Evolutionary conservation across 2,329 filamentous ascomycete genomes (phyloP).

Genomic region (Xylaria sp.): DNA sequence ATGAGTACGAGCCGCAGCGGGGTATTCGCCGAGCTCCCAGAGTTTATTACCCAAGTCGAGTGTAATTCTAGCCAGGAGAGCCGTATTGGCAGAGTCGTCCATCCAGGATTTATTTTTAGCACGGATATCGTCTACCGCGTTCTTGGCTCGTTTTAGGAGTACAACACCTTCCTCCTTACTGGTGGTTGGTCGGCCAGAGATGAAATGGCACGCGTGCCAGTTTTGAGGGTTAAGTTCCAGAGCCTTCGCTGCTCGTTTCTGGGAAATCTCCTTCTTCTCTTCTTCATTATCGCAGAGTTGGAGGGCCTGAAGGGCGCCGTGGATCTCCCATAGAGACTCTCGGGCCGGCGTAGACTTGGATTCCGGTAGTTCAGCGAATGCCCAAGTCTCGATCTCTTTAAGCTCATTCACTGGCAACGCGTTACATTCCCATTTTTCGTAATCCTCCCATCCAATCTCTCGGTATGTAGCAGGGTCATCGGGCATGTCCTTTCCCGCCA

Average conservation of each 20-base stretch:
- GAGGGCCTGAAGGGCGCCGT: constrained; percentile 46
- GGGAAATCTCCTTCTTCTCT: constrained; percentile 42
- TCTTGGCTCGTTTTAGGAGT: constrained; percentile 45
- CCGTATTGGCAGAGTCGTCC: constrained; percentile 41
- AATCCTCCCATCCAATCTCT: constrained; percentile 20
- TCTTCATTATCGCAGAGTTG: constrained; percentile 44
- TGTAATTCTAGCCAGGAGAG: constrained; percentile 48
- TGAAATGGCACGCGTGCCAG: constrained; percentile 49
- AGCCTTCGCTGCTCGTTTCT: constrained; percentile 43
- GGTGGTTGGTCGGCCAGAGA: constrained; percentile 44
- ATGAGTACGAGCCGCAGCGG: constrained; percentile 43
- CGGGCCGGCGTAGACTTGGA: constrained; percentile 38
- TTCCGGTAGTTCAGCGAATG: constrained; percentile 36
- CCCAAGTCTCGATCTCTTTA: constrained; percentile 46
- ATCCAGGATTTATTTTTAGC: constrained; percentile 40
- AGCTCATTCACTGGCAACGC: constrained; percentile 41
- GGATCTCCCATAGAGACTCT: constrained; percentile 49
- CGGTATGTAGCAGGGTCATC: constrained; percentile 39
- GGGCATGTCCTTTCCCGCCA: constrained; percentile 44
- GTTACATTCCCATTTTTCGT: constrained; percentile 39
- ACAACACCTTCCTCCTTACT: constrained; percentile 43
- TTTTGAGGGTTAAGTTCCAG: constrained; percentile 47
- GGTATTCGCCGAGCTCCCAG: constrained; percentile 46
- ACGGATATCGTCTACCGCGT: constrained; percentile 42
- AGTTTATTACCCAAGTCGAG: constrained; percentile 47